Evolutionary conservation across 345 rosid genomes (phyloP), one percentile per base, ranked within the genome.

Genomic region (Syzygium jambos): DNA sequence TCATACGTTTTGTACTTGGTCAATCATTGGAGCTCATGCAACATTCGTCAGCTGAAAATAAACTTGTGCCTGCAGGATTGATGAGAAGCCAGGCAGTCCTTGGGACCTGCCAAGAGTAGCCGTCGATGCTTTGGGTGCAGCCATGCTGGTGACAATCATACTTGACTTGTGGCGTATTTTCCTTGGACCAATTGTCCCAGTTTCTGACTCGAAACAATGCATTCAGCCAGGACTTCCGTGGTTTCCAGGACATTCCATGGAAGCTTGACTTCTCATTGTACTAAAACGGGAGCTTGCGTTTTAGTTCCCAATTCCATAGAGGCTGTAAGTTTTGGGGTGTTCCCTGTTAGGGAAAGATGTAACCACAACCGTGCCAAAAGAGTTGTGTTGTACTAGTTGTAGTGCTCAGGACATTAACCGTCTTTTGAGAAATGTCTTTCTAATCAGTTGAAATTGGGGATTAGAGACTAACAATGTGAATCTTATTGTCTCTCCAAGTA

Each of bases 71-170:
- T 85, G 54, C 95, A 98, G 99, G 94, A 94, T 98, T 80, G 98
- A 96, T 61, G 99, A 98, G 97, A 94, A 95, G 91, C 93, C 96
- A 34, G 95, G 95, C 52, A 94, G 93, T 65, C 87, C 88, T 41
- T 98, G 99, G 98, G 96, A 95, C 90, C 91, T 98, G 46, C 91
- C 95, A 3, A 94, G 98, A 87, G 97, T 98, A 84, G 97, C 96
- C 82, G 90, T 96, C 55, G 99, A 98, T 93, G 95, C 99, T 54
- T 90, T 96, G 41, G 99, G 98, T 21, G 99, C 99, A 73, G 98
- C 99, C 61, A 98, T 98, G 99, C 89, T 98, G 87, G 99, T 98
- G 85, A 98, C 99, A 0, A 98, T 98, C 88, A 95, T 96, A 90
- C 99, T 98, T 34, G 98, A 98, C 89, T 88, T 96, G 86, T 96